Percentiles rank a stretch among this genome's conserved stretches.
Evolutionary conservation across 352 stramenopile genomes (phyloP).

Genomic region (Pythium brassicae): DNA sequence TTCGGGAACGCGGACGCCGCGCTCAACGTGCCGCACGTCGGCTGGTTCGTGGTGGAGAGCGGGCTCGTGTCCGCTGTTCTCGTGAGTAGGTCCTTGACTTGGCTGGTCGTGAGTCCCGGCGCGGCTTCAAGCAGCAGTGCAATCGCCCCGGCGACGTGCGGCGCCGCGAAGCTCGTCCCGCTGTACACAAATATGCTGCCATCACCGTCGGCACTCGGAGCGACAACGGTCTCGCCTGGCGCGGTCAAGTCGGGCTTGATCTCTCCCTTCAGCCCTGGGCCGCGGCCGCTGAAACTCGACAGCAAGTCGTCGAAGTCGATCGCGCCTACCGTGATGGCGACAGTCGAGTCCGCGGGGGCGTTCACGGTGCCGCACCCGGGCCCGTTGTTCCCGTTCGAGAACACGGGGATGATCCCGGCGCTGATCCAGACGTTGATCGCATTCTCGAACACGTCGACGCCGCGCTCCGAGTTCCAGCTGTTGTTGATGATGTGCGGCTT

Average conservation of each 20-base stretch:
- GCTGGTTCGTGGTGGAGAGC: conserved; percentile 8
- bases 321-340: conserved; percentile 42
- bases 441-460: conserved; percentile 14
- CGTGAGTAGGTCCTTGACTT: conserved; percentile 24
- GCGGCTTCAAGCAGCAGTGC: conserved; percentile 34
- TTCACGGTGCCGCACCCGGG: conserved; percentile 34
- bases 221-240: conserved; percentile 28
- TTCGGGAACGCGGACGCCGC: conserved; percentile 31
- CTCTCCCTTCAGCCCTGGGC: conserved; percentile 30
- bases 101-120: conserved; percentile 16
- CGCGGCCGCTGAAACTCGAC: conserved; percentile 24
- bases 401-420: conserved; percentile 48
- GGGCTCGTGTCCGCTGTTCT: conserved; percentile 11
- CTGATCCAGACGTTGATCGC: conserved; percentile 45
- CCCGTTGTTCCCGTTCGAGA: conserved; percentile 45
- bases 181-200: conserved; percentile 13
- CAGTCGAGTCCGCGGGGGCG: conserved; percentile 26
- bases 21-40: conserved; percentile 4
- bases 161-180: conserved; percentile 36
- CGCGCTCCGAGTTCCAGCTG: conserved; percentile 50
- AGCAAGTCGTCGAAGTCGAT: conserved; percentile 34
- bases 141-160: conserved; percentile 32
- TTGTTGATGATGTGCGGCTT: conserved; percentile 64
- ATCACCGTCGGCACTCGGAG: conserved; percentile 8
- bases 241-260: conserved; percentile 41